These are phyloP conservation scores for Phycomyces blakesleeanus DNA, from an alignment of 192 early-diverging fungal species.

Conservation along the genomic window DNA sequence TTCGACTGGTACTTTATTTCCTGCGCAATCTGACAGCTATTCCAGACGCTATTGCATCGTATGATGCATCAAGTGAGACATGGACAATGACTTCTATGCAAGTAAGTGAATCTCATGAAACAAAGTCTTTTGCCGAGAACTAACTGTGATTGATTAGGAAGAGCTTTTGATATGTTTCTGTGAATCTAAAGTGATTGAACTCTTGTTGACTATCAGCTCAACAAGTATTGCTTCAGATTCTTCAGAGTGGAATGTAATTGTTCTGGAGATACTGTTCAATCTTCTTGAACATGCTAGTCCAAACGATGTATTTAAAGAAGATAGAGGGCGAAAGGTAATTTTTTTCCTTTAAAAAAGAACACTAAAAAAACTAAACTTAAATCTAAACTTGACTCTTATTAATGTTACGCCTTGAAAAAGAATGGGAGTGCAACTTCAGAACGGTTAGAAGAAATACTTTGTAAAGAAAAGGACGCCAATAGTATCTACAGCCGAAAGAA, in stretches of 20 bases:
- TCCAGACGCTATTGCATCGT: slow-evolving; percentile 60
- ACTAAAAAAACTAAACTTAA: too few relatives aligned
- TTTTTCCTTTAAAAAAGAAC: too few relatives aligned
- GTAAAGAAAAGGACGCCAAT: slow-evolving; percentile 6
- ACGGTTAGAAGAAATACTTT: slow-evolving; percentile 14
- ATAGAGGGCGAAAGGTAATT: not conserved
- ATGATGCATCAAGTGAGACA: slow-evolving; percentile 49
- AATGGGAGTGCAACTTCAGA: slow-evolving; percentile 31
- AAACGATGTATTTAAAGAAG: slow-evolving; percentile 31
- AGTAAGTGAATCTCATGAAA: slow-evolving; percentile 32
- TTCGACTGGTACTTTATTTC: slow-evolving; percentile 68
- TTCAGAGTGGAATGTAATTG: slow-evolving; percentile 57
- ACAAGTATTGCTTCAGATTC: slow-evolving; percentile 55
- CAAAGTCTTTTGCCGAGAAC: not conserved
- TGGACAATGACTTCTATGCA: slow-evolving; percentile 62
- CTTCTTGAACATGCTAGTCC: slow-evolving; percentile 54
- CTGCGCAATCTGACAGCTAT: slow-evolving; percentile 83
- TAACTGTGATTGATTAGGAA: slow-evolving; percentile 15
- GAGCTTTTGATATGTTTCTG: slow-evolving; percentile 36
- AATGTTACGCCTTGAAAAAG: slow-evolving; percentile 17
- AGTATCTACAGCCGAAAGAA: not conserved
- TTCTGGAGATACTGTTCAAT: slow-evolving; percentile 62
- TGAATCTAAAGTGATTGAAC: slow-evolving; percentile 57
- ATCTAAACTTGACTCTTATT: too few relatives aligned
- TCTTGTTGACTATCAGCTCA: slow-evolving; percentile 72